Percentiles rank a stretch among this genome's conserved stretches.
Evolutionary conservation across 495 filamentous ascomycete species (phyloP).

Genomic region (Aspergillus avenaceus): DNA sequence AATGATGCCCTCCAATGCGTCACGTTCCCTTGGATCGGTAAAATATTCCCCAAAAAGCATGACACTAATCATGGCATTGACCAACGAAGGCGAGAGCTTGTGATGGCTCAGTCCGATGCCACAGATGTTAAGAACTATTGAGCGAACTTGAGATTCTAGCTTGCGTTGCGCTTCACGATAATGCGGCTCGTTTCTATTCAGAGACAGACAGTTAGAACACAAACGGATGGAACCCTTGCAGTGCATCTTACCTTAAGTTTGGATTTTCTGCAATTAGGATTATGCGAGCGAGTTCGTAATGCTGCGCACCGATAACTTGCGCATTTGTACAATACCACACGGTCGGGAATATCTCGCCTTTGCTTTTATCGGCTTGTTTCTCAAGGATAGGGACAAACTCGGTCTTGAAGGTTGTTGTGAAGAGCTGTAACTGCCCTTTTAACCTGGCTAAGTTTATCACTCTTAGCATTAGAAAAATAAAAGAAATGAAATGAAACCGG

Average conservation of each 20-base stretch:
- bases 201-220: not conserved
- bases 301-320: slow-evolving; percentile 21
- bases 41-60: slow-evolving; percentile 26
- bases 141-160: slow-evolving; percentile 21
- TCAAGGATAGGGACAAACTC: slow-evolving; percentile 21
- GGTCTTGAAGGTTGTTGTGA: slow-evolving; percentile 6
- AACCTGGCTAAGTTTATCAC: not conserved
- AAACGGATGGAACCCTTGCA: not conserved
- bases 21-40: slow-evolving; percentile 17
- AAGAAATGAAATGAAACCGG: no score
- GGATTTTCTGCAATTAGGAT: slow-evolving; percentile 23
- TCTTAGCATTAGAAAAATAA: not conserved
- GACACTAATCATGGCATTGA: slow-evolving; percentile 25
- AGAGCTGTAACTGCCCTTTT: slow-evolving; percentile 1
- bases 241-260: slow-evolving; percentile 17
- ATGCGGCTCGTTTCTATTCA: slow-evolving; percentile 8
- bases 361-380: slow-evolving; percentile 12
- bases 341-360: slow-evolving; percentile 25
- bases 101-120: slow-evolving; percentile 19
- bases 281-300: slow-evolving; percentile 20
- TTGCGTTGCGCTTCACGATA: slow-evolving; percentile 18
- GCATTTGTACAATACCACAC: slow-evolving; percentile 20
- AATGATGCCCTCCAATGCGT: slow-evolving; percentile 4
- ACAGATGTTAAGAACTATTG: slow-evolving; percentile 20
- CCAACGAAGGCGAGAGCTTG: slow-evolving; percentile 16